Base-by-base conservation (phyloP, 2,329 filamentous ascomycete species). In the Colletotrichum eremochloae region DNA sequence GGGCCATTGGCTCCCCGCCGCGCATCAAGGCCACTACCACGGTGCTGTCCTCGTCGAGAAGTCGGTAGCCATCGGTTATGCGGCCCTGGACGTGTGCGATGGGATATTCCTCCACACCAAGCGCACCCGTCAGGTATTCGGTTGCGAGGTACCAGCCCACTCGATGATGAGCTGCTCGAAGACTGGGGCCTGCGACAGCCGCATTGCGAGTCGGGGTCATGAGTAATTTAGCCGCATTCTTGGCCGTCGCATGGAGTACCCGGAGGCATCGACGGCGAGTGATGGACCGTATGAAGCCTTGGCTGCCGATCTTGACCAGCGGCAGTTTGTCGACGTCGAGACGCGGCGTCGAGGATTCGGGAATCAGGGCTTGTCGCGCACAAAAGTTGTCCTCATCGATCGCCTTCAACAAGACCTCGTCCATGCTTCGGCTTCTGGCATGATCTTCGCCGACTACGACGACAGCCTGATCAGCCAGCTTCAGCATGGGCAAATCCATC, bases 11-110 rank as follows among this genome's bases (percentile, higher is more conserved):
- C 73, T 91, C 88, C 11, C 89, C 90, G 3, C 87, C 88, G 15
- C 89, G 87, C 89, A 92, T 92, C 29, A 92, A 72, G 0, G 89
- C 82, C 0, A 91, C 80, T 56, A 92, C 90, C 1, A 83, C 69
- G 0, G 88, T 91, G 11, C 80, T 65, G 1, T 79, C 9, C 76
- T 92, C 89, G 65, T 85, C 36, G 0, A 55, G 68, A 14, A 92
- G 80, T 9, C 80, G 83, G 75, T 86, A 81, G 0, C 89, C 89
- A 0, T 36, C 76, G 0, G 82, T 84, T 1, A 72, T 7, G 42
- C 83, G 72, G 4, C 84, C 86, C 71, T 89, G 86, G 0, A 91
- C 88, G 71, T 91, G 87, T 0, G 74, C 68, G 18, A 90, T 88
- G 0, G 68, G 2, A 74, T 82, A 84, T 11, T 82, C 73, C 67